Evolutionary conservation across 169 alveolate species (phyloP), one percentile per base, ranked within the genome.

Genomic region (Theileria parva): DNA sequence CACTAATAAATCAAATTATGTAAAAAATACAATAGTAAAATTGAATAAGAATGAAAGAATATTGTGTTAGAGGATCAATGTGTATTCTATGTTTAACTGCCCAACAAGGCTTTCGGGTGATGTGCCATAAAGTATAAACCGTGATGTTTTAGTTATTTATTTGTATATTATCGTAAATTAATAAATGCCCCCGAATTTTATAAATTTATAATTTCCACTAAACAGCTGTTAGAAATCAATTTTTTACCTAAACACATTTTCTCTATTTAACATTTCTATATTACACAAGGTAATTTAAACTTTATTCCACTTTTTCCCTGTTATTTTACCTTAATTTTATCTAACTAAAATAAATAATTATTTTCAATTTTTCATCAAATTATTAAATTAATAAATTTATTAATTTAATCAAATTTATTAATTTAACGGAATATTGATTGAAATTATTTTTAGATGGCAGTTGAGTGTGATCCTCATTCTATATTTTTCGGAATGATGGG

Each of bases 401-500:
- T 17, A 48, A 69, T 67, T n/a, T 37, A 74, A 9, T 25, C 77
- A 25, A 67, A 3, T 59, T 12, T 13, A 59, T 28, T 53, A 9
- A 23, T 6, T 27, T 19, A 67, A 64, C 39, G 65, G 80, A 64
- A 59, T 19, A 32, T n/a, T 15, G 2, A 72, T 61, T 72, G 32
- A 57, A 50, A 39, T 34, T 5, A 63, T 44, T 76, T 76, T 39
- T 13, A 25, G 59, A 6, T 39, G 81, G 71, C 71, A 15, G 55
- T 85, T 50, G 81, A 85, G 61, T 95, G 98, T 87, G 97, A 95
- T 86, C 98, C 98, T 21, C 95, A 93, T 93, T 94, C 97, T 67
- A 87, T 91, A 75, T 97, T 98, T 92, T 98, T 97, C 92, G 99
- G 99, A 75, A 97, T 95, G 86, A 97, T 98, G 97, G 99, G 99